These are phyloP conservation scores for Iodosphaeria phyllophila DNA, from an alignment of 2,329 filamentous ascomycete genomes.

Conservation along the genomic window DNA sequence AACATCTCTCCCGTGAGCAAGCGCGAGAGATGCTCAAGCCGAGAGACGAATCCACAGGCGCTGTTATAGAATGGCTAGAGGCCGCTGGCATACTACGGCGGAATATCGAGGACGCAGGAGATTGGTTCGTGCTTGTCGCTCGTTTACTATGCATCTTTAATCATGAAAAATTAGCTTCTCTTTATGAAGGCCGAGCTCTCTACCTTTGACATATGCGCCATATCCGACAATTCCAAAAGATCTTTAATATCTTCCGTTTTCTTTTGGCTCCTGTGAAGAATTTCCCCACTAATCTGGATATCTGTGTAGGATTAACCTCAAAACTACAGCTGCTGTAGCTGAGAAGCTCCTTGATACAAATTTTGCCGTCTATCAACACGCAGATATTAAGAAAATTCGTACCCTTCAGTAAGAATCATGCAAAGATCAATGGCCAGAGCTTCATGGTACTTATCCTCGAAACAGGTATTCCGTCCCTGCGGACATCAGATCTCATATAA, in stretches of 20 bases:
- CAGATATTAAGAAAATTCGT: slow-evolving; percentile 26
- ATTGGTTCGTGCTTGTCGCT: too few relatives aligned
- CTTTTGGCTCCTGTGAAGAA: too few relatives aligned
- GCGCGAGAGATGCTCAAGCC: slow-evolving; percentile 17
- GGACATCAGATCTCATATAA: slow-evolving; percentile 31
- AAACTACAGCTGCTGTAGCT: slow-evolving; percentile 28
- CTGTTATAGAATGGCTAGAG: slow-evolving; percentile 35
- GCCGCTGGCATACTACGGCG: slow-evolving; percentile 29
- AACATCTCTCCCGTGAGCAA: slow-evolving; percentile 41
- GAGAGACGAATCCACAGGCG: slow-evolving; percentile 20
- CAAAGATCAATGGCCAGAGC: slow-evolving; percentile 1
- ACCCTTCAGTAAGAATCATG: slow-evolving; percentile 12
- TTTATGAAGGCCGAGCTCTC: too few relatives aligned
- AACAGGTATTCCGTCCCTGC: slow-evolving; percentile 40
- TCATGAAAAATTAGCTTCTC: too few relatives aligned
- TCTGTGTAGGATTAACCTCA: too few relatives aligned
- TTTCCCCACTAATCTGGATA: too few relatives aligned
- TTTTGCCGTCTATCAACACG: slow-evolving; percentile 36
- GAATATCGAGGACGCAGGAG: slow-evolving; percentile 22
- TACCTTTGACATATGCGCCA: too few relatives aligned
- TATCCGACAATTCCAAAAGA: too few relatives aligned
- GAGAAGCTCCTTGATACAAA: slow-evolving; percentile 35
- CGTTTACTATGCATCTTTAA: too few relatives aligned
- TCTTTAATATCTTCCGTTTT: too few relatives aligned
- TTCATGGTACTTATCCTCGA: slow-evolving; percentile 2